phyloP scores from a whole-genome alignment of 1,139 yeast species.

The Petasospora rhodanensis region DNA sequence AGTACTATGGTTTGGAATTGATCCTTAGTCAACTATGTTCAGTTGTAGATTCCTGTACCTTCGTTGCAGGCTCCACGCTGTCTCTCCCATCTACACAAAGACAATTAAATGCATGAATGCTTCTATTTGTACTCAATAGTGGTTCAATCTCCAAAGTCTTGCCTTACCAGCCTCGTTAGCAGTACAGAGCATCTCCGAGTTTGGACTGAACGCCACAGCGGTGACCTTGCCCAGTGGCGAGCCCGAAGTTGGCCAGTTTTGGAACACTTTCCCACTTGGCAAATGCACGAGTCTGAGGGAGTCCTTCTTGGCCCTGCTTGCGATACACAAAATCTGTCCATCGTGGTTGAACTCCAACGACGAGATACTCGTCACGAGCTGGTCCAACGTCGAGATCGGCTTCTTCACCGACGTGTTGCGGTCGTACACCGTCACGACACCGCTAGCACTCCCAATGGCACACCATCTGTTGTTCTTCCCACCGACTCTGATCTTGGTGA shows the following conservation, averaged over 20 bases:
- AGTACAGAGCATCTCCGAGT: constrained; percentile 75
- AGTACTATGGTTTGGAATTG: too few species aligned
- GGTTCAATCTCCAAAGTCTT: constrained; percentile 84
- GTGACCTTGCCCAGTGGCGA: constrained; percentile 96
- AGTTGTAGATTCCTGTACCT: too few species aligned
- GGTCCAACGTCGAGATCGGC: constrained; percentile 65
- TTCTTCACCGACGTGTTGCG: constrained; percentile 28
- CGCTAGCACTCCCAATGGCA: constrained; percentile 86
- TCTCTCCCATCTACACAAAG: too few species aligned
- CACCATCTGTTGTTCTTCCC: constrained; percentile 77
- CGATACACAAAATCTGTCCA: constrained; percentile 84
- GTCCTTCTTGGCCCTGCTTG: constrained; percentile 82
- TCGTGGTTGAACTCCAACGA: constrained; percentile 73
- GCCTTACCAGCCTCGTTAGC: constrained; percentile 92
- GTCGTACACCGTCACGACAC: constrained; percentile 87
- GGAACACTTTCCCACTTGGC: constrained; percentile 81
- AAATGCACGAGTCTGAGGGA: constrained; percentile 83
- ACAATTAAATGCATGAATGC: too few species aligned
- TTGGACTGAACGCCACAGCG: constrained; percentile 74
- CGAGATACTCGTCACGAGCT: constrained; percentile 78
- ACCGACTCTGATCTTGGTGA: constrained; percentile 75
- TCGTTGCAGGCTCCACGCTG: too few species aligned
- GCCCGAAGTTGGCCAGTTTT: constrained; percentile 96
- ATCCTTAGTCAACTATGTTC: too few species aligned
- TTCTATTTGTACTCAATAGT: too few species aligned